phyloP scores from a whole-genome alignment of 2,329 filamentous ascomycete species.

The Boeremia exigua region DNA sequence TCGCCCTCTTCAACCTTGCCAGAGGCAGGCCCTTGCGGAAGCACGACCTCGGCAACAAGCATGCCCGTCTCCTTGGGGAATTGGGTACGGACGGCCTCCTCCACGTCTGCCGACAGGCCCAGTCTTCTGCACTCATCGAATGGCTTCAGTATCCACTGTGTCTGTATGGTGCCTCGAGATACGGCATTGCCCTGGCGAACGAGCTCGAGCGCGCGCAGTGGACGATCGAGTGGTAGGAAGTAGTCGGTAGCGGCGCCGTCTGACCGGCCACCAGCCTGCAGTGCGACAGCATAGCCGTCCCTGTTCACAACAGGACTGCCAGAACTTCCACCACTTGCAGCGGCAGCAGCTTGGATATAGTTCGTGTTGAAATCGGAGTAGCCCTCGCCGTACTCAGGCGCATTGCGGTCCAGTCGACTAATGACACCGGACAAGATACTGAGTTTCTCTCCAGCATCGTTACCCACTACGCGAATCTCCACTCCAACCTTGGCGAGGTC shows the following conservation, averaged over 20 bases:
- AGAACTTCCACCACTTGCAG: slow-evolving; percentile 96
- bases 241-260: slow-evolving; percentile 98
- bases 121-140: slow-evolving; percentile 96
- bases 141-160: slow-evolving; percentile 94
- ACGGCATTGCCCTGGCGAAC: slow-evolving; percentile 78
- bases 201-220: slow-evolving; percentile 83
- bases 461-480: slow-evolving; percentile 96
- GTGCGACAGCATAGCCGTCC: slow-evolving; percentile 86
- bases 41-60: slow-evolving; percentile 93
- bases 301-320: slow-evolving; percentile 97
- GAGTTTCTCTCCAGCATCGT: slow-evolving; percentile 97
- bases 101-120: slow-evolving; percentile 83
- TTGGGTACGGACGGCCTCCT: slow-evolving; percentile 78
- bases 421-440: slow-evolving; percentile 98
- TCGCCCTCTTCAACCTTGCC: slow-evolving; percentile 92
- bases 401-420: slow-evolving; percentile 92
- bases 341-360: slow-evolving; percentile 97
- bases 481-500: slow-evolving; percentile 87
- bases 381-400: slow-evolving; percentile 91
- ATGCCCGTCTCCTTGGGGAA: slow-evolving; percentile 96
- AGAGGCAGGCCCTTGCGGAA: slow-evolving; percentile 88
- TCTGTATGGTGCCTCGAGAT: slow-evolving; percentile 95
- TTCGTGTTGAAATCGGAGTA: slow-evolving; percentile 97
- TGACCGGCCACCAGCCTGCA: slow-evolving; percentile 91
- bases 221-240: slow-evolving; percentile 91